Evolutionary conservation across 352 stramenopile genomes (phyloP).

Genomic region (Pythium oligandrum): DNA sequence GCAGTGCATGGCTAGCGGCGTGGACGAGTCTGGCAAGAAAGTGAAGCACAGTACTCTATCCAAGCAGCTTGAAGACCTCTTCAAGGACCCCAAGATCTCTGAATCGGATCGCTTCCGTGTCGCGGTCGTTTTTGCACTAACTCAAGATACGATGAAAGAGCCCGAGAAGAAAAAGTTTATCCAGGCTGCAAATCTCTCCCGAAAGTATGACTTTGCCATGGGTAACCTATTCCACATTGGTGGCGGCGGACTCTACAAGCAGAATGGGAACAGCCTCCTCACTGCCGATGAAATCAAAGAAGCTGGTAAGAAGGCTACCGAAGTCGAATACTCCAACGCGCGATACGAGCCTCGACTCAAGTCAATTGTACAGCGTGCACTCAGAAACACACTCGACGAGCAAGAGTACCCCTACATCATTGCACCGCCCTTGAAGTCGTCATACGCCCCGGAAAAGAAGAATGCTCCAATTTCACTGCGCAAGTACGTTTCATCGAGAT

Average conservation of each 20-base stretch:
- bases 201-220: conserved; percentile 54
- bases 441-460: conserved; percentile 36
- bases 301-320: conserved; percentile 51
- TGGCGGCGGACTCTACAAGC: conserved; percentile 48
- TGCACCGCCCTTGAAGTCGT: conserved; percentile 43
- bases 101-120: conserved; percentile 88
- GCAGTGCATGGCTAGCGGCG: conserved; percentile 92
- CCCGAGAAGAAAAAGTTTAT: conserved; percentile 85
- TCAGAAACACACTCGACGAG: conserved; percentile 61
- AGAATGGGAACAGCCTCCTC: conserved; percentile 54
- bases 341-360: conserved; percentile 78
- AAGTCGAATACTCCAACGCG: conserved; percentile 74
- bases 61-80: conserved; percentile 86
- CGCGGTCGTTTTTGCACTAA: conserved; percentile 91
- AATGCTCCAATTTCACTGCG: conserved; percentile 53
- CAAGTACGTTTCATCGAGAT: conserved; percentile 40
- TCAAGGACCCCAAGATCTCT: conserved; percentile 75
- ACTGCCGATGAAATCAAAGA: conserved; percentile 62
- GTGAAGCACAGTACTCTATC: conserved; percentile 81
- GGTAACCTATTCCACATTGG: conserved; percentile 65
- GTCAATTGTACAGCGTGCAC: conserved; percentile 40
- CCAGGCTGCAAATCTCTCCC: conserved; percentile 72
- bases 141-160: conserved; percentile 87
- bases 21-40: conserved; percentile 90
- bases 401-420: conserved; percentile 83